Base-by-base conservation (phyloP, 169 alveolate species). In the Eimeria falciformis region DNA sequence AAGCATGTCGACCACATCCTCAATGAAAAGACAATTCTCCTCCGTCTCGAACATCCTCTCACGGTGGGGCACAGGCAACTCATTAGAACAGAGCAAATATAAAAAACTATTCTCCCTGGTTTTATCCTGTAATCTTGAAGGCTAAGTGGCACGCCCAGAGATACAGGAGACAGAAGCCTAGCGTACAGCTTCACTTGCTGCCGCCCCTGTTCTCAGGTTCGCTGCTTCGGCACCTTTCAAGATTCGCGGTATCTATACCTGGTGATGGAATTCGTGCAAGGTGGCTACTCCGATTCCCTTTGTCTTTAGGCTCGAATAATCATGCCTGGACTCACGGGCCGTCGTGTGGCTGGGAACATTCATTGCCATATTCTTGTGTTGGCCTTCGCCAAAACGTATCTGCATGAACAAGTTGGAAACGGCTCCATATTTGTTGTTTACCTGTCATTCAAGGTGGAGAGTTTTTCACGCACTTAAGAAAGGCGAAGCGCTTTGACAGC, bases 1-100 rank as follows among this genome's bases (percentile, higher is more conserved):
- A 94, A 95, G 93, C 97, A 90, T 43, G 97, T 97, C 21, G 99
- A 97, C 77, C 99, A 97, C 93, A 97, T 98, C 68, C 97, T 95
- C 88, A 95, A 97, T 86, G 99, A 98, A 93, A 97, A 97, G 94
- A 94, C 95, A 73, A 97, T 98, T 53, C 95, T 98, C 23, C 84
- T 94, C 58, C 62, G 92, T 29, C 93, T 98, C 18, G 96, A 96
- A 18, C 98, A 96, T 77, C 99, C 99, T 2, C 97, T 97, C 79
- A 96, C 98, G 53, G 98, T 97, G 50, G 88, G 97, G n/a, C 62
- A 50, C 11, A 50, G 11, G 62, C 62, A 50, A n/a, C 62, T 50
- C 62, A 50, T 14, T 50, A 14, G 14, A 50, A 11, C 14, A 50
- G 62, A 14, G 62, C 62, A 50, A 50, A 14, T 50, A 50, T 14